Evolutionary conservation across 768 basidiomycete species (phyloP).

Genomic region (Collybiopsis confluens): DNA sequence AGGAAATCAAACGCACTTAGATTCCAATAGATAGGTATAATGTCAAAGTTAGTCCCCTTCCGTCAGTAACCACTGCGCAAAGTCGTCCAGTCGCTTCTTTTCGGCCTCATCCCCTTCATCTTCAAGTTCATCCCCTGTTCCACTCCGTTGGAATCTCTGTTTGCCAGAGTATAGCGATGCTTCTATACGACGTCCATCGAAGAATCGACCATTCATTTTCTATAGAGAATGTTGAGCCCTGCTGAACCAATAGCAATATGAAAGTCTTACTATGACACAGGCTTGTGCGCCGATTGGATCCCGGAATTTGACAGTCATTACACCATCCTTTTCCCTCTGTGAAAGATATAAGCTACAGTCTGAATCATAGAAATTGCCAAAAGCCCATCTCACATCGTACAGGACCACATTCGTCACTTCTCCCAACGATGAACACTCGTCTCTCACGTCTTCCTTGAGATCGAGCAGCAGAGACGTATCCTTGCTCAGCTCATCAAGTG

Average conservation of each 20-base stretch:
- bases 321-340: slow-evolving; percentile 87
- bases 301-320: slow-evolving; percentile 96
- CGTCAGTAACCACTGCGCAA: slow-evolving; percentile 81
- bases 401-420: slow-evolving; percentile 94
- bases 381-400: slow-evolving; percentile 75
- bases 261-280: slow-evolving; percentile 71
- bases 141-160: slow-evolving; percentile 77
- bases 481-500: slow-evolving; percentile 76
- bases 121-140: slow-evolving; percentile 56
- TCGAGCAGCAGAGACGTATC: slow-evolving; percentile 85
- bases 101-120: slow-evolving; percentile 72
- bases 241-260: not conserved
- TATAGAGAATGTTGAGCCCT: slow-evolving; percentile 22
- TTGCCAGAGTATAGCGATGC: slow-evolving; percentile 80
- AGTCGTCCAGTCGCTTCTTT: slow-evolving; percentile 81
- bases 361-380: not conserved
- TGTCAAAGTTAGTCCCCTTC: slow-evolving; percentile 78
- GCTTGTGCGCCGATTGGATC: slow-evolving; percentile 92
- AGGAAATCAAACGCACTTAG: not conserved
- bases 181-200: slow-evolving; percentile 77
- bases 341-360: not conserved
- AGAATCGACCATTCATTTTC: slow-evolving; percentile 96
- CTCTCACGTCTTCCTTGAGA: slow-evolving; percentile 93
- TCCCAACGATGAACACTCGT: slow-evolving; percentile 85
- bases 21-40: too few species aligned